Percentiles rank a stretch among this genome's conserved stretches.
Conservation (phyloP, 2,329 filamentous ascomycete genomes). For the Pseudogymnoascus sp. region DNA sequence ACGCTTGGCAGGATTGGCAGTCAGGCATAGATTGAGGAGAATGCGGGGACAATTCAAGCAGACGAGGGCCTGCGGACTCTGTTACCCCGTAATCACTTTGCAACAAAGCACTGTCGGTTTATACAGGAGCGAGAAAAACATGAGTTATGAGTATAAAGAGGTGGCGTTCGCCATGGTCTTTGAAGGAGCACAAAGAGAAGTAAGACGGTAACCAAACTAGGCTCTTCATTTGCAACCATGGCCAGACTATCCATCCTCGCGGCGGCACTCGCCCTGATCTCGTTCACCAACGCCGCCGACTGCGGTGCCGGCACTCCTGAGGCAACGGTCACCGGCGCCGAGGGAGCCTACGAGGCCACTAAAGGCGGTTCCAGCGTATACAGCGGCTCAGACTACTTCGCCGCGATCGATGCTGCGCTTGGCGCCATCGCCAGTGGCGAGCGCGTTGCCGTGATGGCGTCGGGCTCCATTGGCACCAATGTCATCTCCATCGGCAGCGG, state of each 20-base stretch:
- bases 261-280: slow-evolving; percentile 34
- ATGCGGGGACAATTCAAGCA: not conserved
- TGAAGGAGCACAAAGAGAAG: not conserved
- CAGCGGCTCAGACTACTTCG: slow-evolving; percentile 43
- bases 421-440: slow-evolving; percentile 44
- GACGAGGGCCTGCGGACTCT: not conserved
- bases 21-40: not conserved
- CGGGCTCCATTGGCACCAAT: slow-evolving; percentile 45
- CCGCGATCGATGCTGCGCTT: slow-evolving; percentile 45
- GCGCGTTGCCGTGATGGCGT: slow-evolving; percentile 45
- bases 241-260: slow-evolving; percentile 30
- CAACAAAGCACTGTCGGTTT: not conserved
- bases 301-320: slow-evolving; percentile 41
- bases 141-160: not conserved
- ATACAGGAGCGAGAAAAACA: not conserved
- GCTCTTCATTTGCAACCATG: slow-evolving; percentile 26
- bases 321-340: slow-evolving; percentile 39
- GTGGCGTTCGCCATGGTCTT: not conserved
- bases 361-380: slow-evolving; percentile 40
- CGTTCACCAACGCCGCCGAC: slow-evolving; percentile 32
- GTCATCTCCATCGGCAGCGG: slow-evolving; percentile 43
- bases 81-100: not conserved
- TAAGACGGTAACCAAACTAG: not conserved
- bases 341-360: slow-evolving; percentile 37
- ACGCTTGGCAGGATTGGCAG: slow-evolving; percentile 3